A percentile compares a stretch with the other conserved stretches of the same genome.
Conservation (phyloP, 176 grass and related monocot species). For the Coix lacrymajobi region DNA sequence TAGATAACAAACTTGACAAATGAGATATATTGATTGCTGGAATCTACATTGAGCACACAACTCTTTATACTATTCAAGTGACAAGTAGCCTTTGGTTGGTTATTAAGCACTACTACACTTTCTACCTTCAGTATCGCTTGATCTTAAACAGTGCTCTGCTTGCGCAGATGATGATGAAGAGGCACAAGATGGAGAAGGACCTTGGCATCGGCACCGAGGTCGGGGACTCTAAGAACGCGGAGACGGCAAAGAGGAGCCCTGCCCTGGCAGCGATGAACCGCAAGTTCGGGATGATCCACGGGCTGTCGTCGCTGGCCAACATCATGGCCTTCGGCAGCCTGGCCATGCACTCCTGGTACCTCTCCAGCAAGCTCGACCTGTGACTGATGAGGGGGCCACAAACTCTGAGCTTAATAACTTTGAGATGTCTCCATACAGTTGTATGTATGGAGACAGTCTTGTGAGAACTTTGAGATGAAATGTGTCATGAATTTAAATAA, state of each 20-base stretch:
- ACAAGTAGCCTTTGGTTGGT: not conserved
- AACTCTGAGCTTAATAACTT: not conserved
- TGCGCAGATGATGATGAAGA: slow-evolving; percentile 75
- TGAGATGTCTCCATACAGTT: too few relatives aligned
- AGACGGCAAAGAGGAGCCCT: slow-evolving; percentile 46
- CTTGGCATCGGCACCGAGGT: slow-evolving; percentile 61
- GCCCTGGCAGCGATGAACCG: slow-evolving; percentile 56
- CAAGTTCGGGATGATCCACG: slow-evolving; percentile 87
- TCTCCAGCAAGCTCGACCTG: not conserved
- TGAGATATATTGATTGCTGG: not conserved
- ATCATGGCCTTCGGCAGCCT: slow-evolving; percentile 53
- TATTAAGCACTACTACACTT: not conserved
- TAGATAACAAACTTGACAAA: not conserved
- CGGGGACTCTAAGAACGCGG: slow-evolving; percentile 53
- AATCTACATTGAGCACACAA: not conserved
- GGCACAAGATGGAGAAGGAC: slow-evolving; percentile 82
- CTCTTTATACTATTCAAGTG: not conserved
- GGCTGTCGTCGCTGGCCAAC: slow-evolving; percentile 72
- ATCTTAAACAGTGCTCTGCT: not conserved
- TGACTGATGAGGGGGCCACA: not conserved
- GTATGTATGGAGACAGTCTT: too few relatives aligned
- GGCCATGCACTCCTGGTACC: not conserved
- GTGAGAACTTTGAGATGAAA: not conserved
- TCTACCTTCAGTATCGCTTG: not conserved
- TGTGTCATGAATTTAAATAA: not conserved